phyloP scores from a whole-genome alignment of 2,329 filamentous ascomycete genomes.

The Fusarium buxicola region DNA sequence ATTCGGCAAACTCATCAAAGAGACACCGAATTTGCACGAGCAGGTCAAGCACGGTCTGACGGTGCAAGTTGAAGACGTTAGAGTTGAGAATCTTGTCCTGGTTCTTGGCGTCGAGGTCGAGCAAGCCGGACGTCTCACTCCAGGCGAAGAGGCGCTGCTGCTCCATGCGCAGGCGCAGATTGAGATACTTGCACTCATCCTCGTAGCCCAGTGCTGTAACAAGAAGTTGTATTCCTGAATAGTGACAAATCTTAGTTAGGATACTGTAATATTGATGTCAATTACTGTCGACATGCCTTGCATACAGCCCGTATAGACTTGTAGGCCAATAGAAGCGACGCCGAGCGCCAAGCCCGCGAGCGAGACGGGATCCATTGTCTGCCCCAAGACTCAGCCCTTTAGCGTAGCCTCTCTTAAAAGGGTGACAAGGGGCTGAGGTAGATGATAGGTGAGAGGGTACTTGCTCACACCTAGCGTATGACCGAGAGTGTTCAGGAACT shows the following conservation, averaged over 20 bases:
- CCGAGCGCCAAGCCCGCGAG: conserved; percentile 56
- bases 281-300: conserved; percentile 49
- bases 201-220: conserved; percentile 60
- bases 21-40: conserved; percentile 60
- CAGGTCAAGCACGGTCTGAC: conserved; percentile 61
- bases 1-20: conserved; percentile 59
- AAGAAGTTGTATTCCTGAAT: conserved; percentile 59
- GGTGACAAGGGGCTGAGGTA: not conserved
- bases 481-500: not conserved
- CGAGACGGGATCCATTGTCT: conserved; percentile 57
- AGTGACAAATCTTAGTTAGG: conserved; percentile 14
- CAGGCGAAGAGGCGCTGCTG: conserved; percentile 62
- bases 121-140: conserved; percentile 61
- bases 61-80: conserved; percentile 61
- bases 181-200: conserved; percentile 61
- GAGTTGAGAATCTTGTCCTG: conserved; percentile 57
- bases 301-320: conserved; percentile 60
- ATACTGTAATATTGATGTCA: not conserved
- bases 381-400: not conserved
- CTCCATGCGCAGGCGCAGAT: conserved; percentile 61
- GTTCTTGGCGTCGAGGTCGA: conserved; percentile 57
- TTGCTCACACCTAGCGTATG: not conserved
- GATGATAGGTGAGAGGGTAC: no score
- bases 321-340: conserved; percentile 59
- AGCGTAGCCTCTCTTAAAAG: conserved; percentile 9